Conservation (phyloP, 768 basidiomycete species). For the Russula sp. region DNA sequence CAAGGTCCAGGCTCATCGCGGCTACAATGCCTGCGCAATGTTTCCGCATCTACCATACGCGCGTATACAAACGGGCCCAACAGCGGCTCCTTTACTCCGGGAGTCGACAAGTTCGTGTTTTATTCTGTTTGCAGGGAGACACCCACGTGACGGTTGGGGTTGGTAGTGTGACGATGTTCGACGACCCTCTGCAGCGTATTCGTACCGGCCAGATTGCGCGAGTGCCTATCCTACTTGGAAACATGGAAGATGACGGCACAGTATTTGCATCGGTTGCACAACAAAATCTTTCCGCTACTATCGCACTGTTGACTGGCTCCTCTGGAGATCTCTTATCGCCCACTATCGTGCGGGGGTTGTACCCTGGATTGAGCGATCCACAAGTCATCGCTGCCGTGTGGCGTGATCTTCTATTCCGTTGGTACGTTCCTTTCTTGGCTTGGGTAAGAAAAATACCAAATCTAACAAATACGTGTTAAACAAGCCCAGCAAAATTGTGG, state of each 20-base stretch:
- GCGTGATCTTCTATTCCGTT: slow-evolving; percentile 1
- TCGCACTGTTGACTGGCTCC: neutral
- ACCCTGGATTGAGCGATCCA: slow-evolving; percentile 3
- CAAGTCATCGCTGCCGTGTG: neutral
- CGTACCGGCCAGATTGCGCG: neutral
- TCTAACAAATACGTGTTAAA: too few relatives aligned
- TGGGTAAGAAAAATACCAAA: too few relatives aligned
- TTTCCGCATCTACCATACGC: neutral
- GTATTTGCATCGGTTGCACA: neutral
- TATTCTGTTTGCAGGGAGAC: neutral
- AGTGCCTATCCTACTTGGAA: slow-evolving; percentile 12
- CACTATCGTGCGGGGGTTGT: neutral
- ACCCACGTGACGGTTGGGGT: neutral
- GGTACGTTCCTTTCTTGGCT: neutral
- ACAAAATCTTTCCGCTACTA: neutral
- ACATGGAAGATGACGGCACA: slow-evolving; percentile 8
- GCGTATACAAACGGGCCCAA: slow-evolving; percentile 16
- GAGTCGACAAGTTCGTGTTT: slow-evolving; percentile 10
- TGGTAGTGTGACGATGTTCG: slow-evolving; percentile 4
- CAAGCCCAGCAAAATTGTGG: slow-evolving; percentile 17
- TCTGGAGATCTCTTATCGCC: neutral
- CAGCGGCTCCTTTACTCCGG: neutral
- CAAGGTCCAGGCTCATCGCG: too few relatives aligned
- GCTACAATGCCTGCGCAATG: too few relatives aligned
- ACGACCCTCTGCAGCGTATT: slow-evolving; percentile 11